These are phyloP conservation scores for Eutrema japonicum DNA, from an alignment of 345 rosid species.

Conservation along the genomic window DNA sequence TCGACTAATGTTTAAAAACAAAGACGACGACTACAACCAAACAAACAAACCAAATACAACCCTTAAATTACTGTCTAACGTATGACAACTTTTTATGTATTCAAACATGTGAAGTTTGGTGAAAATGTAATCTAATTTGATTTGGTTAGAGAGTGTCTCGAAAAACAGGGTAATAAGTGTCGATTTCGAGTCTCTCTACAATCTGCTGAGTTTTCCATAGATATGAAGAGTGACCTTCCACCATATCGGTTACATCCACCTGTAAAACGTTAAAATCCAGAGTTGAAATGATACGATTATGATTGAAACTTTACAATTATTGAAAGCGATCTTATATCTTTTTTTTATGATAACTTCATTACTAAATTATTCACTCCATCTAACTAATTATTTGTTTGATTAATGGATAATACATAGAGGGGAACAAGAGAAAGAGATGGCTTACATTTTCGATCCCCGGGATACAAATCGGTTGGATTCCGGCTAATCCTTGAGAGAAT, in stretches of 20 bases:
- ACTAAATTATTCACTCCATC: slow-evolving; percentile 22
- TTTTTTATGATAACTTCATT: not conserved
- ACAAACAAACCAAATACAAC: slow-evolving; percentile 5
- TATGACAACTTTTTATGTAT: not conserved
- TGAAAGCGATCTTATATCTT: slow-evolving; percentile 32
- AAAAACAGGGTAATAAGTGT: slow-evolving; percentile 76
- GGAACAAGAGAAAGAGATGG: slow-evolving; percentile 17
- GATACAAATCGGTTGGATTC: slow-evolving; percentile 74
- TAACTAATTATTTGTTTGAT: not conserved
- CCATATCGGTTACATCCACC: slow-evolving; percentile 76
- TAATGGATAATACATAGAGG: not conserved
- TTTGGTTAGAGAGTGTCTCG: slow-evolving; percentile 40
- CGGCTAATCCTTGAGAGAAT: slow-evolving; percentile 89
- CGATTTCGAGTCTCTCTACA: slow-evolving; percentile 80
- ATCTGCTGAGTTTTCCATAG: slow-evolving; percentile 78
- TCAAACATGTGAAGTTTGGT: slow-evolving; percentile 5
- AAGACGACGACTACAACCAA: not conserved
- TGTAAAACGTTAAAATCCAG: slow-evolving; percentile 42
- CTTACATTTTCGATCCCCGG: slow-evolving; percentile 93
- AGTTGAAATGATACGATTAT: not conserved
- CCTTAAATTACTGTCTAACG: not conserved
- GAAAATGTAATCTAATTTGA: not conserved
- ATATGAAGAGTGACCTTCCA: slow-evolving; percentile 93
- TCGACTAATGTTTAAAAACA: not conserved
- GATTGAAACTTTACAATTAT: not conserved